Conservation (phyloP, 192 early-diverging fungal species). For the Backusella mclennaniae region DNA sequence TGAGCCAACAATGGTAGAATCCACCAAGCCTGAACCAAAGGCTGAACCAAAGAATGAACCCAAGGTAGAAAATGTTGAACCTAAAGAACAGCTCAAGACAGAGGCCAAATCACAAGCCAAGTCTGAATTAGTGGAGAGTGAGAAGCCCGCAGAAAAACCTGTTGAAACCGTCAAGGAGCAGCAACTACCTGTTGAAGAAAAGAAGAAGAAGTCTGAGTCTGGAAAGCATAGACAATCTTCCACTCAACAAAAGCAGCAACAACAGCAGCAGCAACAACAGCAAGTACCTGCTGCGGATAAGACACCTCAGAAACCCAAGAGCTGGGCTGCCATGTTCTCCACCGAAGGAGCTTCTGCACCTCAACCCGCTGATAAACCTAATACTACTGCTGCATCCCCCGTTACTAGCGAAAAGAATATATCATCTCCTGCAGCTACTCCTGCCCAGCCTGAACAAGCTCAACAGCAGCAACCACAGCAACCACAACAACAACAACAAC, state of each 20-base stretch:
- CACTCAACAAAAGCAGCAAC: not conserved
- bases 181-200: constrained; percentile 10
- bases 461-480: constrained; percentile 18
- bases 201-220: constrained; percentile 5
- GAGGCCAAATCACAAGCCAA: constrained; percentile 13
- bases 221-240: not conserved
- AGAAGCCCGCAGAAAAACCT: constrained; percentile 2
- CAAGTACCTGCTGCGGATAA: not conserved
- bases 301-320: not conserved
- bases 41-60: not conserved
- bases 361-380: not conserved
- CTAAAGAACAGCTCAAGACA: constrained; percentile 15
- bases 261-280: not conserved
- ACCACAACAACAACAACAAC: constrained; percentile 45
- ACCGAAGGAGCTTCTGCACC: not conserved
- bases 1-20: not conserved
- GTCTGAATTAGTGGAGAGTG: constrained; percentile 25
- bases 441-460: constrained; percentile 5
- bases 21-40: not conserved
- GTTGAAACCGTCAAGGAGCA: constrained; percentile 14
- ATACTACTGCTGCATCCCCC: not conserved
- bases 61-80: constrained; percentile 14
- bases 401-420: constrained; percentile 29
- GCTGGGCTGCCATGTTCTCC: not conserved
- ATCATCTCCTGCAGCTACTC: constrained; percentile 41